Percentiles rank a stretch among this genome's conserved stretches.
These are phyloP conservation scores for Amanita fuliginea DNA, from an alignment of 768 basidiomycete species.

Conservation along the genomic window DNA sequence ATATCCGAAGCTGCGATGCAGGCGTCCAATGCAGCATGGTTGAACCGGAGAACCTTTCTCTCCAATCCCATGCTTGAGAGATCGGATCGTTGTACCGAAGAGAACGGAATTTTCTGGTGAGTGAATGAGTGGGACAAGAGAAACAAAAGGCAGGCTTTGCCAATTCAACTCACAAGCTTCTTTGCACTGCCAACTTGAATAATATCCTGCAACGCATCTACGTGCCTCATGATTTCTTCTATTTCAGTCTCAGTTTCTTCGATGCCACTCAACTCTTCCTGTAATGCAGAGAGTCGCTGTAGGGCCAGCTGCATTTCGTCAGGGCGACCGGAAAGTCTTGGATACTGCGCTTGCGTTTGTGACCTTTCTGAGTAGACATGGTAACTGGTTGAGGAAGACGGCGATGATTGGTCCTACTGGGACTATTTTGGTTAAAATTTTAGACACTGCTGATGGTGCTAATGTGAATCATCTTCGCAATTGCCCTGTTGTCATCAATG, in stretches of 20 bases:
- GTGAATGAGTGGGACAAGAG: not conserved
- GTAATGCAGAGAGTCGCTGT: constrained; percentile 2
- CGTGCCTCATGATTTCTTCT: constrained; percentile 2
- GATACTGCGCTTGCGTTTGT: constrained; percentile 2
- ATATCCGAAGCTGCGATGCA: too few relatives aligned
- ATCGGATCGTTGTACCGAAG: not conserved
- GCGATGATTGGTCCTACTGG: too few relatives aligned
- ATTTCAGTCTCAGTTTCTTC: constrained; percentile 4
- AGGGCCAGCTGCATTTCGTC: constrained; percentile 2
- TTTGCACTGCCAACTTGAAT: not conserved
- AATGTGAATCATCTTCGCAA: too few relatives aligned
- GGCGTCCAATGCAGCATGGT: too few relatives aligned
- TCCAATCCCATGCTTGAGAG: not conserved
- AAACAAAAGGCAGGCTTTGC: not conserved
- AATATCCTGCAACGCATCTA: constrained; percentile 1
- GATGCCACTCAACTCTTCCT: constrained; percentile 4
- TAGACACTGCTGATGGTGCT: too few relatives aligned
- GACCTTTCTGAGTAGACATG: not conserved
- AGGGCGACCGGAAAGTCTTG: not conserved
- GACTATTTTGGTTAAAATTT: too few relatives aligned
- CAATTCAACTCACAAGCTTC: too few relatives aligned
- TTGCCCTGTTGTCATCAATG: too few relatives aligned
- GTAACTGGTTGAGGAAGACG: too few relatives aligned
- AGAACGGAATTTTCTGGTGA: not conserved
- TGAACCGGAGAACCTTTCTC: too few relatives aligned